Base-by-base conservation (phyloP, 495 filamentous ascomycete genomes). In the Penicillium samsonianum region DNA sequence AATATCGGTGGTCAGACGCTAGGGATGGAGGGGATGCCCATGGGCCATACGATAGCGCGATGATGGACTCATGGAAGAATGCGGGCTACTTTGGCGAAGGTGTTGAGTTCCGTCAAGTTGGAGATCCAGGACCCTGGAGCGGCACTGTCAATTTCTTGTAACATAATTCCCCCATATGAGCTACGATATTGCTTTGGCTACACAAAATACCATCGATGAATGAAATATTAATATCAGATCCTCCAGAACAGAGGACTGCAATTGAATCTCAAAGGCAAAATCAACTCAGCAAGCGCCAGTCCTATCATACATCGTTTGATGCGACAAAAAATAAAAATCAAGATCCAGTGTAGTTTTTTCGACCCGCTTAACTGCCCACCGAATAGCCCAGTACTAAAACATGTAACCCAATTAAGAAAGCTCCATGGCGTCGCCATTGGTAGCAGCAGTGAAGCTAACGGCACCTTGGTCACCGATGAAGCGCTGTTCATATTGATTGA, bases 51-150 rank as follows among this genome's bases (percentile, higher is more conserved):
- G 90, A 96, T 64, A 85, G 82, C 14, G 63, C 76, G 0, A 91
- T 86, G 47, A 98, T 98, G 94, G 80, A 81, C 44, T 86, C 88
- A 0, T 98, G 94, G 94, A 83, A 87, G 57, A 82, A 87, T 53
- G 90, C 91, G 11, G 95, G 95, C 5, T 98, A 96, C 62, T 98
- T 98, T 75, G 91, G 87, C 2, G 90, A 96, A 62, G 93, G 90
- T 0, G 90, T 96, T 23, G 93, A 98, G 69, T 98, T 98, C 66
- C 78, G 88, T 51, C 78, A 72, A 41, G 82, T 76, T 5, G 86
- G 84, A 12, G 80, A 83, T 28, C 75, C 80, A 25, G 66, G 65
- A 38, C 68, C 71, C 31, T 96, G 92, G 92, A 84, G 70, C 40
- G 73, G 78, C 40, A 59, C 79, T 14, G 82, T 81, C 17, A 78